These are phyloP conservation scores for Penicillium dipodomyicola DNA, from an alignment of 495 filamentous ascomycete species.

Conservation along the genomic window DNA sequence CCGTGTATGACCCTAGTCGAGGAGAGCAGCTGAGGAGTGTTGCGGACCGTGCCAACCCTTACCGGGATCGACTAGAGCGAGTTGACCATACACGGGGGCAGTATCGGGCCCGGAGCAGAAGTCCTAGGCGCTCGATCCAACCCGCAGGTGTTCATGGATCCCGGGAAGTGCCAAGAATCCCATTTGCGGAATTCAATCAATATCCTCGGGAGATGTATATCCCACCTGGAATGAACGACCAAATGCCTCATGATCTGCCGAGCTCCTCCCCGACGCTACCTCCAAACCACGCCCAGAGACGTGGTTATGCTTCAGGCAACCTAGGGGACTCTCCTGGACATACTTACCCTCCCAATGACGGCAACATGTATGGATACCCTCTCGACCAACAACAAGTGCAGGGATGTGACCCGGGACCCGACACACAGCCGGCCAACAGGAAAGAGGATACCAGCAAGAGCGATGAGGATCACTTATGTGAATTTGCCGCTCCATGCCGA, in stretches of 20 bases:
- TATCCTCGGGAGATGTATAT: neutral
- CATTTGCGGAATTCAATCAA: neutral
- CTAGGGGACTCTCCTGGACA: neutral
- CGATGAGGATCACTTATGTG: constrained; percentile 11
- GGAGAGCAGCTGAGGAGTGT: neutral
- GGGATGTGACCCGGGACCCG: neutral
- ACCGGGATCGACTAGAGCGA: neutral
- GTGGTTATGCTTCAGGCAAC: neutral
- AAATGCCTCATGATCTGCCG: neutral
- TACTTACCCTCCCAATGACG: neutral
- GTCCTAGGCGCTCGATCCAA: neutral
- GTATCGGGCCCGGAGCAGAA: neutral
- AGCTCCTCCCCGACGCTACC: neutral
- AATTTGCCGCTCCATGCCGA: constrained; percentile 21
- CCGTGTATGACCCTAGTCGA: neutral
- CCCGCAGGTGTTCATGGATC: neutral
- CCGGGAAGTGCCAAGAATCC: neutral
- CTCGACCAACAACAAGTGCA: neutral
- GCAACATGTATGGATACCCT: neutral
- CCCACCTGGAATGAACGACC: neutral
- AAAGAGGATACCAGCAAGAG: neutral
- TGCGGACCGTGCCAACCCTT: neutral
- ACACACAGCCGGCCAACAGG: neutral
- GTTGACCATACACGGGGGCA: neutral
- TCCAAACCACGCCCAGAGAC: neutral